Evolutionary conservation across 192 early-diverging fungal species (phyloP), one percentile per base, ranked within the genome.

Genomic region (Powellomyces hirtus): DNA sequence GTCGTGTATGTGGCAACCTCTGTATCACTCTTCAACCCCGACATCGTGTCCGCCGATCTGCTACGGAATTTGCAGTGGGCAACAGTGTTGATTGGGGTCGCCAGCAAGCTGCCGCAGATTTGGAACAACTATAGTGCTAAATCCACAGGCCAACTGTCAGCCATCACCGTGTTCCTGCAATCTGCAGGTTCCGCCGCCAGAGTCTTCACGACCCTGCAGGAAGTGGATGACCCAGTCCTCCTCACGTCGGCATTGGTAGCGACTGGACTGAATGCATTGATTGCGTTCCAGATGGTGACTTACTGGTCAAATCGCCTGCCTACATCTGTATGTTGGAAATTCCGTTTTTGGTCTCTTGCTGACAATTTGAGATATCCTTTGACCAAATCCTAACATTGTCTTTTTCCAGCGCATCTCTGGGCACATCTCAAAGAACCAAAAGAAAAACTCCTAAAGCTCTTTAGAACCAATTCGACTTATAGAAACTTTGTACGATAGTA

Each of bases 21-120:
- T 5, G 81, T 81, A 50, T 76, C 86, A 0, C 71, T 94, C 64
- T 83, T 86, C 35, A 72, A 79, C 7, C 42, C 69, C 8, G 58
- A 67, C 0, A 40, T 89, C 14, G 75, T 90, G 0, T 71, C 77
- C 50, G 37, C 62, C 1, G 38, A 68, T 22, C 24, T 89, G 30
- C 74, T 98, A 57, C 75, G 80, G 37, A 68, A 79, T 30, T 75
- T 98, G 20, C 92, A 94, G 64, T 82, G 86, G 13, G 69, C 76
- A 24, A 90, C 92, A 5, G 92, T 96, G 60, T 87, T 92, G 33
- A 79, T 95, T 66, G 85, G 85, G 20, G 74, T 95, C 30, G 85
- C 86, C 11, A 89, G 89, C 58, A 91, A 94, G 72, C 77, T 96
- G 6, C 96, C 96, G 30, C 96, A 98, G 78, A 94, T 97, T 36